Conservation (phyloP, 768 basidiomycete genomes). For the Boletus patriciae region DNA sequence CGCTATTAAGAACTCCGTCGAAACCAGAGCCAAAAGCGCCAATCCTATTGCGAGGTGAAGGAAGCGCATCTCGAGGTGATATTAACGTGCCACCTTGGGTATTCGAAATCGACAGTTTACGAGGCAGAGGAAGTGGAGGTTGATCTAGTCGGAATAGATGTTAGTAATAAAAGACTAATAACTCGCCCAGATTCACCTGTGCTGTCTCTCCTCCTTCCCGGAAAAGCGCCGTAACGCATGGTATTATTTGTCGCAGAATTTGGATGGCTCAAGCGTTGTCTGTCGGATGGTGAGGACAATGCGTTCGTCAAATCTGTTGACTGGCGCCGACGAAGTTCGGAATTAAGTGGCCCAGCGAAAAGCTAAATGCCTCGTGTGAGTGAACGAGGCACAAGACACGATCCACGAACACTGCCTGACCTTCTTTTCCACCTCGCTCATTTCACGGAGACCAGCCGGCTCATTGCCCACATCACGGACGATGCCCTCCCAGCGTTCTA, state of each 20-base stretch:
- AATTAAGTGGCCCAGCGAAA: constrained; percentile 78
- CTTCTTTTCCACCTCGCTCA: constrained; percentile 86
- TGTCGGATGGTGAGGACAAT: constrained; percentile 56
- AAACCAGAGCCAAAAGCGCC: constrained; percentile 59
- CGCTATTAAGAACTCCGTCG: constrained; percentile 67
- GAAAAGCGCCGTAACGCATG: constrained; percentile 59
- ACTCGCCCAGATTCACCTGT: constrained; percentile 46
- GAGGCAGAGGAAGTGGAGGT: constrained; percentile 51
- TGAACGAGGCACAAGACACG: constrained; percentile 15
- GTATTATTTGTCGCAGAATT: constrained; percentile 51
- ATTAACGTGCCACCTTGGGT: constrained; percentile 48
- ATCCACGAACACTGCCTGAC: constrained; percentile 41
- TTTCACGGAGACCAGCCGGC: constrained; percentile 75
- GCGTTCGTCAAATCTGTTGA: constrained; percentile 71
- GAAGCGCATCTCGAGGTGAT: constrained; percentile 60
- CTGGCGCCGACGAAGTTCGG: constrained; percentile 83
- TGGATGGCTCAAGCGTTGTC: constrained; percentile 56
- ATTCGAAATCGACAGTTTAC: constrained; percentile 69
- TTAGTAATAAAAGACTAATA: constrained; percentile 5
- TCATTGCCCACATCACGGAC: constrained; percentile 73
- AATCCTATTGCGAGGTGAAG: constrained; percentile 65
- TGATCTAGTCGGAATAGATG: constrained; percentile 48
- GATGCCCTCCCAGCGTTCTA: constrained; percentile 88
- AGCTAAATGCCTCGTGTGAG: constrained; percentile 52
- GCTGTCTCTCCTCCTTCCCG: constrained; percentile 65